A percentile compares a stretch with the other conserved stretches of the same genome.
phyloP scores from a whole-genome alignment of 1,284 basidiomycete genomes.

The Rhodotorula sp. region DNA sequence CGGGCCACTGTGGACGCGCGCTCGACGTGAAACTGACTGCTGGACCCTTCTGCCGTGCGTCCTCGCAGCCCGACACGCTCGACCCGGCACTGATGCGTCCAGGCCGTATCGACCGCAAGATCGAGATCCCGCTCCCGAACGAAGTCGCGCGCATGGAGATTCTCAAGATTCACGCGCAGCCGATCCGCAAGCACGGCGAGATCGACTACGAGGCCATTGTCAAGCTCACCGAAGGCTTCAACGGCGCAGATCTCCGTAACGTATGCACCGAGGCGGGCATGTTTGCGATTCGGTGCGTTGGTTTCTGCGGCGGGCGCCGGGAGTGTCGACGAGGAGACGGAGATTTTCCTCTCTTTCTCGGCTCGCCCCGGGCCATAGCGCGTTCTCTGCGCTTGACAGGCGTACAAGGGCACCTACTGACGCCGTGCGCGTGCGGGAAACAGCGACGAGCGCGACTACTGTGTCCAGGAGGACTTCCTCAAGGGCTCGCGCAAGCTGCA shows the following conservation, averaged over 20 bases:
- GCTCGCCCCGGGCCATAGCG: neutral
- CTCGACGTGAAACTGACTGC: neutral
- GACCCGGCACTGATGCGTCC: constrained; percentile 96
- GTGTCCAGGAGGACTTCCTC: constrained; percentile 91
- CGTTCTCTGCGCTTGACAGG: too few species aligned
- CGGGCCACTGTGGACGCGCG: too few species aligned
- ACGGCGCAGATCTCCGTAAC: constrained; percentile 93
- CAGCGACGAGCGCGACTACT: constrained; percentile 66
- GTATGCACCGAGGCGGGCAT: constrained; percentile 98
- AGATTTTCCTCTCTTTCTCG: neutral
- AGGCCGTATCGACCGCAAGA: constrained; percentile 94
- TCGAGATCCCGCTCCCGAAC: constrained; percentile 96
- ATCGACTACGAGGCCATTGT: constrained; percentile 97
- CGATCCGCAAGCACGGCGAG: constrained; percentile 91
- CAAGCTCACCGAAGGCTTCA: constrained; percentile 92
- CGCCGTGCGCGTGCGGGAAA: neutral
- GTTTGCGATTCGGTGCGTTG: constrained; percentile 80
- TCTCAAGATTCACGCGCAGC: constrained; percentile 92
- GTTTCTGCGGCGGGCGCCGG: too few species aligned
- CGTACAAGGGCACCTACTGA: neutral
- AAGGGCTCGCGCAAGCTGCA: constrained; percentile 97
- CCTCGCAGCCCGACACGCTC: constrained; percentile 74
- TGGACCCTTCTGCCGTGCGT: too few species aligned
- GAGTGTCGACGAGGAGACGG: too few species aligned
- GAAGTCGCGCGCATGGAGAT: constrained; percentile 94